A percentile compares a stretch with the other conserved stretches of the same genome.
Evolutionary conservation across 1,139 yeast genomes (phyloP).

Genomic region (Hemisphaericaspora lyxosophila): DNA sequence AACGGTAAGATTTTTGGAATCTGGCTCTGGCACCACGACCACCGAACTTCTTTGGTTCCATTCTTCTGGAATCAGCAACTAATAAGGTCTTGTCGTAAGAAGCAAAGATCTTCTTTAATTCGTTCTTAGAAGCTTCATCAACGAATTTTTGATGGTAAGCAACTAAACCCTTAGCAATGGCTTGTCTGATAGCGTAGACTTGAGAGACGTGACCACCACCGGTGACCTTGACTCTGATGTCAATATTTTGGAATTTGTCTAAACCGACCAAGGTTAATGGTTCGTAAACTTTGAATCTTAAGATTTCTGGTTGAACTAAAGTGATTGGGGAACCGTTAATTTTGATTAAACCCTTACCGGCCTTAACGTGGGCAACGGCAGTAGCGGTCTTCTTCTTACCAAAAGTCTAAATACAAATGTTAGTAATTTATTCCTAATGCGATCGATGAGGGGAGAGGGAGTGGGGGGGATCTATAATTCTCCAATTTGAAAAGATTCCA

Average conservation of each 20-base stretch:
- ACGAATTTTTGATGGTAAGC: constrained; percentile 99
- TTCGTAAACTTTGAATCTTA: constrained; percentile 99
- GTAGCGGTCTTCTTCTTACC: constrained; percentile 99
- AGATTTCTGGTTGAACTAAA: constrained; percentile 97
- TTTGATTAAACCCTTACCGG: constrained; percentile 99
- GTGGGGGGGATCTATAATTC: neutral
- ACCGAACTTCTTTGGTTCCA: constrained; percentile 99
- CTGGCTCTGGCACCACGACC: constrained; percentile 99
- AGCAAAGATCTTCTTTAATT: constrained; percentile 96
- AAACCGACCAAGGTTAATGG: constrained; percentile 97
- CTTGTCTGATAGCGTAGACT: constrained; percentile 99
- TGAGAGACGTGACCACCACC: constrained; percentile 99
- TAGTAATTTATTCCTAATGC: too few relatives aligned
- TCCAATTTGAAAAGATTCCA: neutral
- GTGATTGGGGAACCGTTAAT: constrained; percentile 99
- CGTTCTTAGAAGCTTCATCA: constrained; percentile 99
- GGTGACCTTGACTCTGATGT: constrained; percentile 97
- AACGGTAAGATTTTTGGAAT: constrained; percentile 99
- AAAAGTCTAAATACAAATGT: constrained; percentile 70
- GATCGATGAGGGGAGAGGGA: neutral
- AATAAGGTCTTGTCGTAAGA: constrained; percentile 99
- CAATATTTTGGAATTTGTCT: constrained; percentile 98
- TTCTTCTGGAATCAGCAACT: constrained; percentile 99
- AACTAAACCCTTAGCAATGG: constrained; percentile 98
- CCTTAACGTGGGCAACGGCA: constrained; percentile 99